Evolutionary conservation across 768 basidiomycete species (phyloP).

Genomic region (Russula compacta): DNA sequence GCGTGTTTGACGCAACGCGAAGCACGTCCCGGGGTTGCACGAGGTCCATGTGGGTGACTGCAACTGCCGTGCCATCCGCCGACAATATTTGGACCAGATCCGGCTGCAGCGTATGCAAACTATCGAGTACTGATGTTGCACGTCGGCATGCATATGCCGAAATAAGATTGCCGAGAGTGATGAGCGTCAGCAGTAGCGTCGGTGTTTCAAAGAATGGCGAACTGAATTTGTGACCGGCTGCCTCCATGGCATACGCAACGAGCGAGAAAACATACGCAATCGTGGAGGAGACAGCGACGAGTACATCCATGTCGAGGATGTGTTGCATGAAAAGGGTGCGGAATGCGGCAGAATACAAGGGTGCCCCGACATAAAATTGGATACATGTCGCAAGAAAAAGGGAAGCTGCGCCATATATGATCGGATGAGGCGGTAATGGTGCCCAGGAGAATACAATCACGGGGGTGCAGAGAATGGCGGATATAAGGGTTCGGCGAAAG

Average conservation of each 20-base stretch:
- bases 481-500: conserved; percentile 26
- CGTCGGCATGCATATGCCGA: conserved; percentile 31
- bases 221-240: conserved; percentile 25
- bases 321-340: conserved; percentile 31
- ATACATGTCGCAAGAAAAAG: conserved; percentile 33
- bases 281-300: conserved; percentile 32
- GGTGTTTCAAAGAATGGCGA: conserved; percentile 37
- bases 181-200: conserved; percentile 34
- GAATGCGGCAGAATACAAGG: conserved; percentile 30
- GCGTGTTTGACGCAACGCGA: conserved; percentile 28
- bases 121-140: conserved; percentile 28
- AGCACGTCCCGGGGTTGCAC: conserved; percentile 32
- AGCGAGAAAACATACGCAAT: conserved; percentile 35
- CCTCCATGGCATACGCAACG: conserved; percentile 30
- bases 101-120: conserved; percentile 29
- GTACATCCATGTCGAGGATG: conserved; percentile 32
- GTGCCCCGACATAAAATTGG: conserved; percentile 29
- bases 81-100: conserved; percentile 27
- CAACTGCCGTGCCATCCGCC: conserved; percentile 15
- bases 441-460: conserved; percentile 39
- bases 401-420: conserved; percentile 30
- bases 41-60: conserved; percentile 25
- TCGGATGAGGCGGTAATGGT: conserved; percentile 26
- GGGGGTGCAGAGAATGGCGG: conserved; percentile 31
- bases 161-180: conserved; percentile 33